phyloP scores from a whole-genome alignment of 352 stramenopile genomes.

The Phytophthora pisi region DNA sequence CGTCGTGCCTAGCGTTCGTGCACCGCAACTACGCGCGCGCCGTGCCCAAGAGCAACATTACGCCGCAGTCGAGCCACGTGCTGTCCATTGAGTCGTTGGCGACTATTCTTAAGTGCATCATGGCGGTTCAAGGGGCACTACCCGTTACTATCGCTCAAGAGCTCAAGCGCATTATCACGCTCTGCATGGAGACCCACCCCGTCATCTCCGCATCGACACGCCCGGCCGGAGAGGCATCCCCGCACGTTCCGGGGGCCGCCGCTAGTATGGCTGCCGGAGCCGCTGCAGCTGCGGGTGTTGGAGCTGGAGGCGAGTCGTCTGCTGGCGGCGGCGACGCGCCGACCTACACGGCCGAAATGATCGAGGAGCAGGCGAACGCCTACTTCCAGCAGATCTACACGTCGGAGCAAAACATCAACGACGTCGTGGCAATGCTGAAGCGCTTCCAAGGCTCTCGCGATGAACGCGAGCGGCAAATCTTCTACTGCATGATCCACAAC shows the following conservation, averaged over 20 bases:
- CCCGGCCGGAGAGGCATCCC: slow-evolving; percentile 40
- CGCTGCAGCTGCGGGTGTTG: slow-evolving; percentile 4
- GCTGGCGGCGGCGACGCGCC: slow-evolving; percentile 37
- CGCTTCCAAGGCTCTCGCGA: slow-evolving; percentile 97
- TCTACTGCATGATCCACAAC: slow-evolving; percentile 99
- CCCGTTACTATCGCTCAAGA: slow-evolving; percentile 76
- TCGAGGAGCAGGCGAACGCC: slow-evolving; percentile 98
- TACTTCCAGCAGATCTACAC: slow-evolving; percentile 99
- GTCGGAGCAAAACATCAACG: slow-evolving; percentile 97
- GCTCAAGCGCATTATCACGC: slow-evolving; percentile 81
- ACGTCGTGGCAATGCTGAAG: slow-evolving; percentile 98
- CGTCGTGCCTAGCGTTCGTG: slow-evolving; percentile 83
- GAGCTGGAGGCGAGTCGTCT: slow-evolving; percentile 24
- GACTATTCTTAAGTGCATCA: slow-evolving; percentile 84
- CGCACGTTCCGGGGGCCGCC: slow-evolving; percentile 17
- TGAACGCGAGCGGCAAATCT: slow-evolving; percentile 97
- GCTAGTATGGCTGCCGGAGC: slow-evolving; percentile 22
- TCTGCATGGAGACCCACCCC: slow-evolving; percentile 85
- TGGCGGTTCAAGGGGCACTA: slow-evolving; percentile 71
- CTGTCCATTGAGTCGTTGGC: slow-evolving; percentile 86
- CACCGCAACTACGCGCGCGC: slow-evolving; percentile 85
- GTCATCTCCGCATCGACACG: slow-evolving; percentile 79
- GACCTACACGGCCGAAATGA: slow-evolving; percentile 92
- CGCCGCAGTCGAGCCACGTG: slow-evolving; percentile 77
- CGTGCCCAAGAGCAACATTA: slow-evolving; percentile 84